Evolutionary conservation across 2,329 filamentous ascomycete species (phyloP).

Genomic region (Fusarium sp.): DNA sequence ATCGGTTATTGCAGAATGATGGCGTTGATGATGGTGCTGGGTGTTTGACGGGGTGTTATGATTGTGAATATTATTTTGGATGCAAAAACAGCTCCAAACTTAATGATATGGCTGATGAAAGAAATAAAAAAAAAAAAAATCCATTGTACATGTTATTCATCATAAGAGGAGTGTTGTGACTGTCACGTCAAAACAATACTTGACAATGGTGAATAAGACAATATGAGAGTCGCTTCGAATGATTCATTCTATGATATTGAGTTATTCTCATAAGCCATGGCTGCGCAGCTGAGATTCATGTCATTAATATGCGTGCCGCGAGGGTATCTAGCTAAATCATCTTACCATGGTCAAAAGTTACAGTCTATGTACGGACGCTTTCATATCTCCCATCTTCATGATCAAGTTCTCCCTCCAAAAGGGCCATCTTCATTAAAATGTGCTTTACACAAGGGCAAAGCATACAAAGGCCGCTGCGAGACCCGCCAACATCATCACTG

Average conservation of each 20-base stretch:
- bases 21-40: constrained; percentile 15
- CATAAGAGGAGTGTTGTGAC: not conserved
- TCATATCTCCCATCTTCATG: not conserved
- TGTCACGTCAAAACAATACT: not conserved
- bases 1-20: not conserved
- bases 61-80: not conserved
- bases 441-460: constrained; percentile 17
- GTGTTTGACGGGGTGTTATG: constrained; percentile 15
- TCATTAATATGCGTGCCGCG: not conserved
- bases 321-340: constrained; percentile 28
- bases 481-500: constrained; percentile 22
- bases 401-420: constrained; percentile 11
- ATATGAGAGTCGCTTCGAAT: not conserved
- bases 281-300: not conserved
- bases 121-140: not conserved
- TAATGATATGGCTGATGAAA: constrained; percentile 4
- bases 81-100: not conserved
- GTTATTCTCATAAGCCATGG: not conserved
- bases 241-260: not conserved
- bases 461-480: constrained; percentile 7
- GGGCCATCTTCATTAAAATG: not conserved
- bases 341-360: constrained; percentile 16
- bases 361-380: constrained; percentile 19
- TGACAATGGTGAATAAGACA: not conserved
- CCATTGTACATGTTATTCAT: not conserved